phyloP scores from a whole-genome alignment of 495 filamentous ascomycete species.

The Neurospora pannonica region DNA sequence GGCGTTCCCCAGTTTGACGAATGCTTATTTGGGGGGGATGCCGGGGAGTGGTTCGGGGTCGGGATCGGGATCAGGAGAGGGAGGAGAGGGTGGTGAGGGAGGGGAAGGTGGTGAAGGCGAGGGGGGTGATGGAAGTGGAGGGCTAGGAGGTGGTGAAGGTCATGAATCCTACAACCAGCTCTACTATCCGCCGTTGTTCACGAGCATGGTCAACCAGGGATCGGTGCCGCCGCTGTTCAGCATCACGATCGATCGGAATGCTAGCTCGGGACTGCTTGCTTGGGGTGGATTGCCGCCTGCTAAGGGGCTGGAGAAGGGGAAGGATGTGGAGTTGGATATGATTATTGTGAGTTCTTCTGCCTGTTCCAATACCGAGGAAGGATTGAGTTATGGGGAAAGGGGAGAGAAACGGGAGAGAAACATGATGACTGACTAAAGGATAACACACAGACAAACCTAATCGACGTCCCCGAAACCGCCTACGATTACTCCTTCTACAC shows the following conservation, averaged over 20 bases:
- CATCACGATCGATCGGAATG: slow-evolving; percentile 35
- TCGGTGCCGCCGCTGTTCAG: slow-evolving; percentile 47
- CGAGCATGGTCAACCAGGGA: slow-evolving; percentile 44
- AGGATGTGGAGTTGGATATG: slow-evolving; percentile 25
- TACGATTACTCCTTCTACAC: slow-evolving; percentile 34
- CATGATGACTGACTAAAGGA: slow-evolving; percentile 1
- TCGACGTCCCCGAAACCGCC: slow-evolving; percentile 12
- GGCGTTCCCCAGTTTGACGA: slow-evolving; percentile 48
- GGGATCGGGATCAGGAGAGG: not conserved
- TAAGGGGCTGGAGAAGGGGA: slow-evolving; percentile 17
- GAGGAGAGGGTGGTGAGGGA: not conserved
- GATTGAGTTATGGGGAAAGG: no score
- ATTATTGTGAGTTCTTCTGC: slow-evolving; percentile 24
- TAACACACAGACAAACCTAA: slow-evolving; percentile 17
- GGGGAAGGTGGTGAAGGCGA: not conserved
- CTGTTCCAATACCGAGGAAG: no score
- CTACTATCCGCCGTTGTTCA: slow-evolving; percentile 49
- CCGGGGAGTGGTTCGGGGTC: not conserved
- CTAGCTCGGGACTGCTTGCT: slow-evolving; percentile 36
- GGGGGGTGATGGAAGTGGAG: not conserved
- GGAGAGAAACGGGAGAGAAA: not conserved
- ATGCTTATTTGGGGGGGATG: slow-evolving; percentile 17
- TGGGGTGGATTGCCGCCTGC: slow-evolving; percentile 41
- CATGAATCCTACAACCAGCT: slow-evolving; percentile 22
- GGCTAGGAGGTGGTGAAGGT: slow-evolving; percentile 15